Evolutionary conservation across 163 green algal species (phyloP), one percentile per base, ranked within the genome.

Genomic region (Scenedesmus sp.): DNA sequence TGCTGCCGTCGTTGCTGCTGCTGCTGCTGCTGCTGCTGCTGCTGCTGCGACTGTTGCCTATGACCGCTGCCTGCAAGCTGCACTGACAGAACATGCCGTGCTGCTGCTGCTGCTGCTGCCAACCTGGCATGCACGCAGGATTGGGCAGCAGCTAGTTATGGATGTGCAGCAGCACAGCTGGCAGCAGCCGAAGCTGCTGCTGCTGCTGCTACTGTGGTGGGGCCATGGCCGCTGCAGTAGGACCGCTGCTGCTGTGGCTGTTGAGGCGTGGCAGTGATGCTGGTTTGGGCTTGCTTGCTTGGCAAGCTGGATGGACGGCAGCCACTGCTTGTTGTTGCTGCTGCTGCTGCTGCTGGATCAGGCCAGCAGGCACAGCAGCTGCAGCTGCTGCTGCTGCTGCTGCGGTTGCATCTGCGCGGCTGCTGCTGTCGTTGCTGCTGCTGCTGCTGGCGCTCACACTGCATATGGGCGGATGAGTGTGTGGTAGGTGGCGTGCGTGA

Each of bases 401-500:
- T 79, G 70, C 70, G 34, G 34, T 46, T 10, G 59, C 59, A 64
- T 9, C 59, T 10, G 9, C 59, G 59, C 9, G 9, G 9, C 9
- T 64, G 59, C 59, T 64, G 59, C 59, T 64, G 59, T 64, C 23
- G 70, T 23, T 79, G 70, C 70, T 73, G 73, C 73, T 82, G 12
- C 59, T 64, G 59, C 9, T 64, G 59, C 59, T 20, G 64, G 10
- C 3, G 15, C 15, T 90, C 86, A 90, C 46, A 90, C 86, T 60
- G 66, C 46, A n/a, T 84, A 23, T 4, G 86, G 86, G 67, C 15
- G 16, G 52, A 90, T 84, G 3, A 90, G 67, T 15, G 73, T 67
- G 1, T 84, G 20, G 16, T 79, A 90, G 52, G 26, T 26, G 86
- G 26, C 84, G n/a, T 57, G 23, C 20, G 86, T 90, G 52, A 90